Evolutionary conservation across 805 yeast genomes (phyloP).

Genomic region (Gaillardinia entomophila): DNA sequence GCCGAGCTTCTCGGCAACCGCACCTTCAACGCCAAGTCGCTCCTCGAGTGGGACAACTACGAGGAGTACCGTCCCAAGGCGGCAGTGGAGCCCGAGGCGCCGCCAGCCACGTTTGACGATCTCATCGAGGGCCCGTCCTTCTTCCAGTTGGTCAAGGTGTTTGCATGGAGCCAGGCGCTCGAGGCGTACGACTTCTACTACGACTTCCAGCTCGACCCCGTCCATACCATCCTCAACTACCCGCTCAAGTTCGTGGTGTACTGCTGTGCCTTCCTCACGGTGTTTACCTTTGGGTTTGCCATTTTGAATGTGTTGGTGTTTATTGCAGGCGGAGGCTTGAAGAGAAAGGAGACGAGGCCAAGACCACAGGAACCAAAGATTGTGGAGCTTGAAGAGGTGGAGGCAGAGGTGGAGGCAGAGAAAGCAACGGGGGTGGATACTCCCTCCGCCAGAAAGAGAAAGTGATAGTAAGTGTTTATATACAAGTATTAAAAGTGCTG

Average conservation of each 20-base stretch:
- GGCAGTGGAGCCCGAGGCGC: conserved; percentile 35
- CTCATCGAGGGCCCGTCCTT: conserved; percentile 15
- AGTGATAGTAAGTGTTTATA: no score
- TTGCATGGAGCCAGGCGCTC: conserved; percentile 13
- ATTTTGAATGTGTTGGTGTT: conserved; percentile 31
- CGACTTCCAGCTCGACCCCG: conserved; percentile 41
- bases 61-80: conserved; percentile 38
- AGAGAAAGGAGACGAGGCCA: not conserved
- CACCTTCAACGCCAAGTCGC: conserved; percentile 56
- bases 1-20: conserved; percentile 80
- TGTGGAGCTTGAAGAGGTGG: no score
- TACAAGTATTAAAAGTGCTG: no score
- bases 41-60: conserved; percentile 42
- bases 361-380: no score
- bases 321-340: conserved; percentile 3
- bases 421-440: no score
- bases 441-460: no score
- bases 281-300: conserved; percentile 40
- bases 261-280: conserved; percentile 34
- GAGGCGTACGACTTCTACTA: conserved; percentile 27
- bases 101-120: conserved; percentile 39
- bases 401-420: no score
- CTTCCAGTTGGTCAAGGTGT: conserved; percentile 10
- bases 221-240: conserved; percentile 34
- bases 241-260: conserved; percentile 50